A percentile compares a stretch with the other conserved stretches of the same genome.
Conservation (phyloP, 306 rosid species). For the Comarum palustre region DNA sequence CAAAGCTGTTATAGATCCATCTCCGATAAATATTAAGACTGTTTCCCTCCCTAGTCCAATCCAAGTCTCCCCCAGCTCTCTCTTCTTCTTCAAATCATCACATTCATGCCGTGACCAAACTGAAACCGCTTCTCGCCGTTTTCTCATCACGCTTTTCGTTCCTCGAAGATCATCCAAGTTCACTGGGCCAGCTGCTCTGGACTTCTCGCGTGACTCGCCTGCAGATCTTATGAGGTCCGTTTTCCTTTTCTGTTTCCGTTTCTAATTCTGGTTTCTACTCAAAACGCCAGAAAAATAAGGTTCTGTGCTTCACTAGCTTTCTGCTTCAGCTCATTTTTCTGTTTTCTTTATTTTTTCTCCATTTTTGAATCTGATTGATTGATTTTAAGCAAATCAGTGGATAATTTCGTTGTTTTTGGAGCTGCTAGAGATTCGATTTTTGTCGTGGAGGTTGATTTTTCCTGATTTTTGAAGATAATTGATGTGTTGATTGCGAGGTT, state of each 20-base stretch:
- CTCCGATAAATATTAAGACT: not conserved
- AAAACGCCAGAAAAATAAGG: not conserved
- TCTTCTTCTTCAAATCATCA: not conserved
- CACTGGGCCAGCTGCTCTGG: not conserved
- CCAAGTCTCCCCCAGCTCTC: not conserved
- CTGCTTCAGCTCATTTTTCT: not conserved
- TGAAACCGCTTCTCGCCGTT: constrained; percentile 7
- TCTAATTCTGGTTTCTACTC: constrained; percentile 10
- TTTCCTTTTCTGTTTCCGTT: not conserved
- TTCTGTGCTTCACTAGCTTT: not conserved
- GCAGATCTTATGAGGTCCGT: constrained; percentile 54
- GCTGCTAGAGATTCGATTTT: constrained; percentile 3
- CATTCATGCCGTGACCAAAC: not conserved
- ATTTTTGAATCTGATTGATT: not conserved
- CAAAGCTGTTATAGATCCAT: not conserved
- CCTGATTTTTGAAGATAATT: not conserved
- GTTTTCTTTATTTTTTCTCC: not conserved
- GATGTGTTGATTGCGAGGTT: not conserved
- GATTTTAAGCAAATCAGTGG: not conserved
- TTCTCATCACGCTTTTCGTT: not conserved
- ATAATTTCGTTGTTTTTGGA: not conserved
- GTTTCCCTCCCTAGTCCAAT: constrained; percentile 15
- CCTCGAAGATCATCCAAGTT: not conserved
- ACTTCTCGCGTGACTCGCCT: constrained; percentile 30
- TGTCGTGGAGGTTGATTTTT: not conserved